Base-by-base conservation (phyloP, 2,329 filamentous ascomycete genomes). In the Ophidiomyces ophidiicola region DNA sequence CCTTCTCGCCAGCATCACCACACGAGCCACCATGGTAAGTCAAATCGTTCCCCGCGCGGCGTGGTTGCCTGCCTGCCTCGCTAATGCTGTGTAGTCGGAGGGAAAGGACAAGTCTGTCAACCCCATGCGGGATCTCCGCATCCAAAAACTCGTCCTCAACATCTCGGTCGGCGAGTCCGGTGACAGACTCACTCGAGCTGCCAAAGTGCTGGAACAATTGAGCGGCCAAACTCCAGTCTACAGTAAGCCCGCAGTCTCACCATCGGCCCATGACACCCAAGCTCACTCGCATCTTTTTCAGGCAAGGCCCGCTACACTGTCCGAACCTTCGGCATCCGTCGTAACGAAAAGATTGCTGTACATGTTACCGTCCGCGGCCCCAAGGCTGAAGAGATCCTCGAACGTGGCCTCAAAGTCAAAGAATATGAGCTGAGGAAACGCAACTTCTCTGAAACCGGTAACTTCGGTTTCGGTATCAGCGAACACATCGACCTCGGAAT, bases 331-430 rank as follows among this genome's bases (percentile, higher is more conserved):
- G 90, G 90, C 81, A 98, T 98, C 79, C 88, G 90, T 69, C 88
- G 90, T 86, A 98, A 98, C 82, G 90, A 98, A 71, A 96, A 94
- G 83, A 98, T 98, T 64, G 74, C 90, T 55, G 90, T 98, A 57
- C 90, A 98, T 76, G 90, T 98, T 65, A 98, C 90, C 64, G 87
- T 98, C 72, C 90, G 90, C 67, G 90, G 90, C 64, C 87, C 90
- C 71, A 94, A 84, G 82, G 90, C 90, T 50, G 90, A 98, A 79
- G 90, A 98, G 74, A 98, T 98, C 63, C 82, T 98, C 64, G 90
- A 98, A 84, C 88, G 90, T 78, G 90, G 90, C 67, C 82, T 98
- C 67, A 98, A 98, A 82, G 90, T 98, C 80, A 98, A 98, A 86
- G 90, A 98, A 74, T 98, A 98, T 76, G 90, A 98, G 72, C 77